Percentiles rank a stretch among this genome's conserved stretches.
phyloP scores from a whole-genome alignment of 1,284 basidiomycete genomes.

The Volvariella surrecta region DNA sequence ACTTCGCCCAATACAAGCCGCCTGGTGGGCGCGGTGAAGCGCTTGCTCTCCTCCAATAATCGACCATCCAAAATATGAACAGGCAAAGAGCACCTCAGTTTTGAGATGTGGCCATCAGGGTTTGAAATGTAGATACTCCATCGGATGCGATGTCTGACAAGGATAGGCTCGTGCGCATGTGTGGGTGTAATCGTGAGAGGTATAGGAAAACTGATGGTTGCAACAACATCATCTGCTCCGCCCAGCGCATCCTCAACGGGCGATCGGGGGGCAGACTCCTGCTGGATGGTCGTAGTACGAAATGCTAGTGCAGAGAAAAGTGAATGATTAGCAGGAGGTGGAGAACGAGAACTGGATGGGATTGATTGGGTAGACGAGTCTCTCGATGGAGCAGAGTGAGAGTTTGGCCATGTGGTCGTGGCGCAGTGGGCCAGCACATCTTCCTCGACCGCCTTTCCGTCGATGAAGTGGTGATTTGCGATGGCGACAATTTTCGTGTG shows the following conservation, averaged over 20 bases:
- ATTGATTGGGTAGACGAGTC: too few species aligned
- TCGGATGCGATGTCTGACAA: conserved; percentile 64
- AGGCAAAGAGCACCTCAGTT: conserved; percentile 86
- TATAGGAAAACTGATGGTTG: conserved; percentile 36
- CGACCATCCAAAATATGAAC: conserved; percentile 72
- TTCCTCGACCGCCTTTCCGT: conserved; percentile 50
- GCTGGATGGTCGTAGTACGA: too few species aligned
- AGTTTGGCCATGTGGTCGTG: too few species aligned
- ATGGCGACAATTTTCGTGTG: conserved; percentile 56
- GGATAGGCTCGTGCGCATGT: conserved; percentile 65
- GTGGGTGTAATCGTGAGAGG: conserved; percentile 50
- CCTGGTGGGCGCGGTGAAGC: conserved; percentile 64
- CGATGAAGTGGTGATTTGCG: conserved; percentile 63
- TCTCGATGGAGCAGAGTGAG: too few species aligned
- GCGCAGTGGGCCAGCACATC: conserved; percentile 12
- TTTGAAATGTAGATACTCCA: conserved; percentile 77
- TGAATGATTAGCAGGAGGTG: too few species aligned
- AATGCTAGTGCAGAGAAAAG: too few species aligned
- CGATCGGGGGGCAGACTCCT: too few species aligned
- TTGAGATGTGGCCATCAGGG: conserved; percentile 82
- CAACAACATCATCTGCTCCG: conserved; percentile 36
- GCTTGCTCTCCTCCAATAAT: conserved; percentile 67
- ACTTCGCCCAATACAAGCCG: conserved; percentile 38
- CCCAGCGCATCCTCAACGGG: conserved; percentile 14
- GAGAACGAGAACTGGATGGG: too few species aligned